Evolutionary conservation across 1,139 yeast species (phyloP).

Genomic region (Saccharomyces hybrid): DNA sequence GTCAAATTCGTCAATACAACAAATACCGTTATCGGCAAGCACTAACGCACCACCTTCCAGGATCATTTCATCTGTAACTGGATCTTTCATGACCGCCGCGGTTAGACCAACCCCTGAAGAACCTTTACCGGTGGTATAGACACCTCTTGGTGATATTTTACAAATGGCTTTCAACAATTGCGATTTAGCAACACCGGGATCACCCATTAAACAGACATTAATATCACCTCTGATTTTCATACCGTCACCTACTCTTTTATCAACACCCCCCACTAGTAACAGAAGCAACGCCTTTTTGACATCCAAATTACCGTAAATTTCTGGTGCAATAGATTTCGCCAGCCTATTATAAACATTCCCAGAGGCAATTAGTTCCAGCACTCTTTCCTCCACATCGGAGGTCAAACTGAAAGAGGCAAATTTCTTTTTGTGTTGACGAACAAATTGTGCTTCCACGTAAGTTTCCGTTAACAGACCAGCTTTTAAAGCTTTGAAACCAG

Average conservation of each 20-base stretch:
- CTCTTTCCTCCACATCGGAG: conserved; percentile 47
- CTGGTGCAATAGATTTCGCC: conserved; percentile 93
- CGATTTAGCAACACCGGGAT: conserved; percentile 99
- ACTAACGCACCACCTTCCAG: conserved; percentile 98
- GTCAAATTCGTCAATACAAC: conserved; percentile 98
- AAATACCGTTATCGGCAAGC: conserved; percentile 93
- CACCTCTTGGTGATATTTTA: conserved; percentile 93
- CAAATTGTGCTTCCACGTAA: conserved; percentile 78
- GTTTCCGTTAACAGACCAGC: conserved; percentile 95
- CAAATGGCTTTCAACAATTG: conserved; percentile 87
- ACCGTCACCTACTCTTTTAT: conserved; percentile 92
- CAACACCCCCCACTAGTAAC: conserved; percentile 88
- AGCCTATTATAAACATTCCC: conserved; percentile 75
- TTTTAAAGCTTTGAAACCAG: conserved; percentile 84
- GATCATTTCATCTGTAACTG: conserved; percentile 96
- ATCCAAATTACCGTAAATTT: conserved; percentile 89
- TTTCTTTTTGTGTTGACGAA: conserved; percentile 82
- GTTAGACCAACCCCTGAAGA: conserved; percentile 98
- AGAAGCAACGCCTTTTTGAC: conserved; percentile 84
- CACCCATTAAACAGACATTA: conserved; percentile 96
- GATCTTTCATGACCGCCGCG: conserved; percentile 98
- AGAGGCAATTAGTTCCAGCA: conserved; percentile 45
- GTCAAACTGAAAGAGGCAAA: conserved; percentile 63
- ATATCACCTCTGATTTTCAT: conserved; percentile 96
- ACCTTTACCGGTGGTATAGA: conserved; percentile 97